A percentile compares a stretch with the other conserved stretches of the same genome.
Evolutionary conservation across 2,329 filamentous ascomycete species (phyloP).

Genomic region (Bipolaris oryzae): DNA sequence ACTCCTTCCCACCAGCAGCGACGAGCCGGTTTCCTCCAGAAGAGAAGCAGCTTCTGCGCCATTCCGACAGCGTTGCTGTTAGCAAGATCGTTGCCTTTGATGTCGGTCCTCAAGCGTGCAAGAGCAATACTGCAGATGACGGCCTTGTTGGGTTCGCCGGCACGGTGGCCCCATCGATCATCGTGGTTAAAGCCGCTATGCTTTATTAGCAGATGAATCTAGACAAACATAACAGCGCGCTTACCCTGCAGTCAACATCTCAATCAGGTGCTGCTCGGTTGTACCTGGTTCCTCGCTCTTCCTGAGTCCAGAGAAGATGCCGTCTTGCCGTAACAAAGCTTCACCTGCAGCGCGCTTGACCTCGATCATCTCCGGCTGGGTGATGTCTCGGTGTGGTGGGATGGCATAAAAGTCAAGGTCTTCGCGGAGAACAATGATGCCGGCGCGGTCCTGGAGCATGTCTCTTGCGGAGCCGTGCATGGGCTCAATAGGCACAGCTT

Average conservation of each 20-base stretch:
- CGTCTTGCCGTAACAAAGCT: constrained; percentile 85
- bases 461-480: constrained; percentile 72
- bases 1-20: constrained; percentile 99
- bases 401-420: constrained; percentile 98
- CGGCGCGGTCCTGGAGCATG: constrained; percentile 84
- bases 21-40: constrained; percentile 96
- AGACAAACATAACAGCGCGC: constrained; percentile 33
- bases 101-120: constrained; percentile 89
- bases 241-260: constrained; percentile 98
- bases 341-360: constrained; percentile 91
- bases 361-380: constrained; percentile 88
- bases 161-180: constrained; percentile 93
- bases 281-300: constrained; percentile 95
- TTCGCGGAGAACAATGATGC: constrained; percentile 95
- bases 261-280: constrained; percentile 96
- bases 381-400: constrained; percentile 82
- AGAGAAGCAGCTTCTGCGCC: constrained; percentile 96
- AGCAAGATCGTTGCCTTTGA: constrained; percentile 75
- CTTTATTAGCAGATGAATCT: constrained; percentile 12
- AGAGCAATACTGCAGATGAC: constrained; percentile 97
- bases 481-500: constrained; percentile 72
- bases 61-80: constrained; percentile 86
- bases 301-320: constrained; percentile 94
- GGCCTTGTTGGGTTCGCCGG: constrained; percentile 97
- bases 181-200: constrained; percentile 92